phyloP scores from a whole-genome alignment of 225 moss, liverwort and hornwort genomes.

The Asterella californica region DNA sequence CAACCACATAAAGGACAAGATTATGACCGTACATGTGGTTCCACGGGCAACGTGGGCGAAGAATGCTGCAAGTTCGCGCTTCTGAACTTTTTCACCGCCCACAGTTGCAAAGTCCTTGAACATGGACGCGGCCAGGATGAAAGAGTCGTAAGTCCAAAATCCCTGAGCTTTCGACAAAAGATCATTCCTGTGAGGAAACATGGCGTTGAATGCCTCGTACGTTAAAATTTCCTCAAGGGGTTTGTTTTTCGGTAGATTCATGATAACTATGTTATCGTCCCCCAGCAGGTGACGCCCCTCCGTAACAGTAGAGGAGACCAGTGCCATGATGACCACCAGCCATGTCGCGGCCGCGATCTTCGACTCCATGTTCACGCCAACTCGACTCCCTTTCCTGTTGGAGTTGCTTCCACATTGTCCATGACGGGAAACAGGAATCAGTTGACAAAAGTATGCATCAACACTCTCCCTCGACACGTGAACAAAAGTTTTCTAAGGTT shows the following conservation, averaged over 20 bases:
- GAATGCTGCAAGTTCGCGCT: conserved; percentile 73
- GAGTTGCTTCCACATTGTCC: background rate
- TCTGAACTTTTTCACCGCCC: conserved; percentile 65
- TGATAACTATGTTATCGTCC: background rate
- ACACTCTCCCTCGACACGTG: too few relatives aligned
- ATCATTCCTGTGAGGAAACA: conserved; percentile 78
- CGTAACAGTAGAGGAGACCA: conserved; percentile 16
- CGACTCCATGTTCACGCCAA: conserved; percentile 23
- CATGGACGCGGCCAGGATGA: conserved; percentile 51
- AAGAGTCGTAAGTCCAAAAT: conserved; percentile 65
- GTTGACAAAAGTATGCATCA: too few relatives aligned
- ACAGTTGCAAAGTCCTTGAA: conserved; percentile 61
- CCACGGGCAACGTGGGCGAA: conserved; percentile 77
- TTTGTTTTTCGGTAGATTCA: conserved; percentile 28
- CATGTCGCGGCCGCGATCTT: conserved; percentile 10
- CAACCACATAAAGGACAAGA: background rate
- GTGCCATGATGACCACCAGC: conserved; percentile 15
- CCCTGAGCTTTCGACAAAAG: conserved; percentile 52
- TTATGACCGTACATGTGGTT: conserved; percentile 57
- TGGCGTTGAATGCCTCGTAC: conserved; percentile 52
- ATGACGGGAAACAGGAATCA: background rate
- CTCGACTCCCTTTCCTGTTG: background rate
- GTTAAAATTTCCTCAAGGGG: conserved; percentile 58
- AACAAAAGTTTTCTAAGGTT: too few relatives aligned
- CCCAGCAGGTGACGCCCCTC: conserved; percentile 5